phyloP scores from a whole-genome alignment of 2,329 filamentous ascomycete genomes.

The Sporothrix brunneoviolacea region DNA sequence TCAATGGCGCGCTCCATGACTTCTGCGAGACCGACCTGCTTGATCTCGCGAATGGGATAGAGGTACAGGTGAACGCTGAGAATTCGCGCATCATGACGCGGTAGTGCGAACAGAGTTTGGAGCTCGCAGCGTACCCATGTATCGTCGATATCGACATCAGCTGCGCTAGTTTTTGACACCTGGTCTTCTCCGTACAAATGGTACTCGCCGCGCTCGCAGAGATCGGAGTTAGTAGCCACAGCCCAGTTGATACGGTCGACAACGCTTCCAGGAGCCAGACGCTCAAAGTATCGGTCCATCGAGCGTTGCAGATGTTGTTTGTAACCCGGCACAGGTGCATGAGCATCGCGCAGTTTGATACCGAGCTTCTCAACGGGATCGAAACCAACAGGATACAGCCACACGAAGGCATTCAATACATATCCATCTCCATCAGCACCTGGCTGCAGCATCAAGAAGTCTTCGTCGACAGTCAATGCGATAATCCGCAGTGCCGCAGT shows the following conservation, averaged over 20 bases:
- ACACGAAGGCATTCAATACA: constrained; percentile 13
- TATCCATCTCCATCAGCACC: constrained; percentile 12
- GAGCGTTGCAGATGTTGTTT: constrained; percentile 14
- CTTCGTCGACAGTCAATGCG: constrained; percentile 15
- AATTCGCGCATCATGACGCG: constrained; percentile 7
- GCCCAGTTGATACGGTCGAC: constrained; percentile 17
- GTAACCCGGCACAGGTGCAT: constrained; percentile 15
- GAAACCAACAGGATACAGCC: constrained; percentile 16
- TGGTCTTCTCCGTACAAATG: constrained; percentile 12
- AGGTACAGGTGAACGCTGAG: constrained; percentile 15
- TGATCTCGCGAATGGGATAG: constrained; percentile 16
- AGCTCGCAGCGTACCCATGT: constrained; percentile 16
- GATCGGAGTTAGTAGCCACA: constrained; percentile 11
- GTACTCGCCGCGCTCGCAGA: constrained; percentile 17
- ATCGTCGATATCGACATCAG: constrained; percentile 10
- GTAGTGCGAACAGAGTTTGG: constrained; percentile 14
- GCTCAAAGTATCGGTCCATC: constrained; percentile 16
- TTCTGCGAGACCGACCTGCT: constrained; percentile 11
- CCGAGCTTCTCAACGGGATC: constrained; percentile 16
- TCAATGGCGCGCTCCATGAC: constrained; percentile 13
- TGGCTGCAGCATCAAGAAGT: constrained; percentile 16
- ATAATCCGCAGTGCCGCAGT: constrained; percentile 2
- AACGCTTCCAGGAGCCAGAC: constrained; percentile 9
- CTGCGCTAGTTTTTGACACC: background rate
- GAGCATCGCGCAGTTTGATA: constrained; percentile 12